Evolutionary conservation across 2,329 filamentous ascomycete species (phyloP).

Genomic region (Sordariomycetes sp.): DNA sequence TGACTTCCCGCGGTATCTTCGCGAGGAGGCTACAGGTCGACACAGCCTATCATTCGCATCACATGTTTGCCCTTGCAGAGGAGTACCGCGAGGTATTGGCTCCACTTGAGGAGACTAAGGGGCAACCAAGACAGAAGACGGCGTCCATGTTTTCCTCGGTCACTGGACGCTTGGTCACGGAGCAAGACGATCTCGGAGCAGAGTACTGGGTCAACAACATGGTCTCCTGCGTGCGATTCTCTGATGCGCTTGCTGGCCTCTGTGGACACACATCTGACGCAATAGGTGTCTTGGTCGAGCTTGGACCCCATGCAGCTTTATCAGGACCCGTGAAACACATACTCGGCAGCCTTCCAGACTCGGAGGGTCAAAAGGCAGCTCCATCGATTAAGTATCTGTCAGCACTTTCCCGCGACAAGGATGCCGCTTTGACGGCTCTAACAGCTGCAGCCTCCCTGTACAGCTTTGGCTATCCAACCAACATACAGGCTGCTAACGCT

Average conservation of each 20-base stretch:
- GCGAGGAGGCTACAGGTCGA: constrained; percentile 9
- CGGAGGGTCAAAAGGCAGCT: no score
- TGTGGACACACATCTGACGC: background rate
- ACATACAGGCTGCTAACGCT: no score
- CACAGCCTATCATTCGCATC: constrained; percentile 9
- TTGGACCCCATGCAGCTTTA: background rate
- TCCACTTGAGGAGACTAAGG: no score
- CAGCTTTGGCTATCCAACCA: no score
- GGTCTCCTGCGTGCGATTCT: constrained; percentile 11
- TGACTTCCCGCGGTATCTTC: background rate
- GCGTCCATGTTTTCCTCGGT: constrained; percentile 9
- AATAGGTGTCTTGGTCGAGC: background rate
- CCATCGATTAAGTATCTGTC: no score
- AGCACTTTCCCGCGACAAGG: no score
- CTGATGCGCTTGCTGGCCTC: constrained; percentile 1
- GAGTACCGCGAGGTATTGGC: constrained; percentile 4
- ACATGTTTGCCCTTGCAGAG: constrained; percentile 5
- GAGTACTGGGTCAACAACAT: constrained; percentile 12
- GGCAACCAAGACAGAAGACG: no score
- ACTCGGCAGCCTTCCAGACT: no score
- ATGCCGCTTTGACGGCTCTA: no score
- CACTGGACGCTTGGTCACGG: constrained; percentile 2
- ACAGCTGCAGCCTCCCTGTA: no score
- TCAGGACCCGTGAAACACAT: background rate
- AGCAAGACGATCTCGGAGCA: constrained; percentile 3